A percentile compares a stretch with the other conserved stretches of the same genome.
Conservation (phyloP, 257 asterid genomes). For the Nicotiana sylvestris region DNA sequence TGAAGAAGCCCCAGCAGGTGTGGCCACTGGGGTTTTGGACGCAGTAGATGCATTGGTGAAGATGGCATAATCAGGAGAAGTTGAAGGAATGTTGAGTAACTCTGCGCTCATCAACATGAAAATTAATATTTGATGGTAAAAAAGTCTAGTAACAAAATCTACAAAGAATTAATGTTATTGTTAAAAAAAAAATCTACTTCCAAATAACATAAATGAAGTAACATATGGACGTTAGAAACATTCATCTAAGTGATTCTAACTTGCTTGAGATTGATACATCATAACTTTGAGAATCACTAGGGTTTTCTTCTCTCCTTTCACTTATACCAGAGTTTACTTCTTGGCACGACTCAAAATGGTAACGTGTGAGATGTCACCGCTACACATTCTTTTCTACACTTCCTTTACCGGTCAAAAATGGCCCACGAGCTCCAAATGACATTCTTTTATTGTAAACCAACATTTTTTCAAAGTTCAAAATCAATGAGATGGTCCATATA, state of each 20-base stretch:
- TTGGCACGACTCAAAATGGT: too few relatives aligned
- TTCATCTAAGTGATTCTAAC: background rate
- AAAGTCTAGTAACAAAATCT: background rate
- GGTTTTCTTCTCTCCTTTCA: too few relatives aligned
- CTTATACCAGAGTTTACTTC: too few relatives aligned
- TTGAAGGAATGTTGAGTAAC: constrained; percentile 55
- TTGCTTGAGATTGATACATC: background rate
- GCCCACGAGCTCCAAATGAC: too few relatives aligned
- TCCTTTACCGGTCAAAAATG: too few relatives aligned
- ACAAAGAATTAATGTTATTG: background rate
- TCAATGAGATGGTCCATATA: too few relatives aligned
- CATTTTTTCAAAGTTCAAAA: too few relatives aligned
- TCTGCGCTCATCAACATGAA: constrained; percentile 29
- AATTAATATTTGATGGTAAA: background rate
- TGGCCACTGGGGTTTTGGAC: constrained; percentile 16
- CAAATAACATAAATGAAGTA: background rate
- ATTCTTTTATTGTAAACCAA: too few relatives aligned
- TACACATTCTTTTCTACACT: too few relatives aligned
- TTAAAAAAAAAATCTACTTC: background rate
- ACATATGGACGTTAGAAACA: background rate
- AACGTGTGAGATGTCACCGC: too few relatives aligned
- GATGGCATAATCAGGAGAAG: constrained; percentile 68
- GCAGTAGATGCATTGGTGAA: constrained; percentile 38
- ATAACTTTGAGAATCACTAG: too few relatives aligned
- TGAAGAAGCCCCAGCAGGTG: constrained; percentile 26